Percentiles rank a stretch among this genome's conserved stretches.
phyloP scores from a whole-genome alignment of 306 rosid species.

The Astragalus membranaceus region DNA sequence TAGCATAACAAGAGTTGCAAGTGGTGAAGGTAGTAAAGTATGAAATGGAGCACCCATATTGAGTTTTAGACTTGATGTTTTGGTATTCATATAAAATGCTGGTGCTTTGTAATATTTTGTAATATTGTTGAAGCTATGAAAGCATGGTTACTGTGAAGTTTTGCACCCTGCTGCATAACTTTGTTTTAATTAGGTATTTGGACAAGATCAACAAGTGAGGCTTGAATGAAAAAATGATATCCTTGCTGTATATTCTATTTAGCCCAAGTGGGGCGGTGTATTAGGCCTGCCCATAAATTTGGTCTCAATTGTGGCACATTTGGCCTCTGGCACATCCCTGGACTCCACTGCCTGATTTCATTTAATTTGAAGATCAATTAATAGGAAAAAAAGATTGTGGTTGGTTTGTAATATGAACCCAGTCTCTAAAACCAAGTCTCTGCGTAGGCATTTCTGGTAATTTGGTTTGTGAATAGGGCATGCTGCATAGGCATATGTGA shows the following conservation, averaged over 20 bases:
- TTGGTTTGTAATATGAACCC: constrained; percentile 12
- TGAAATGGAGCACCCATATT: background rate
- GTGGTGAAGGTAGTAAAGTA: background rate
- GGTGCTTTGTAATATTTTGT: background rate
- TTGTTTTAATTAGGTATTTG: background rate
- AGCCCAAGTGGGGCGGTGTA: background rate
- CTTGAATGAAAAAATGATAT: background rate
- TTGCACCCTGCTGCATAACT: background rate
- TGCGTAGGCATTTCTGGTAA: background rate
- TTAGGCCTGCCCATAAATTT: background rate
- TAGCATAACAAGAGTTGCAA: background rate
- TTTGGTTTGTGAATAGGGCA: background rate
- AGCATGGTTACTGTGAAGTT: background rate
- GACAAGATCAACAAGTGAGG: background rate
- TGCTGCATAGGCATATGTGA: background rate
- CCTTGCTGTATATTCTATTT: background rate
- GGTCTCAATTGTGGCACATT: background rate
- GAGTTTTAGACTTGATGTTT: no score
- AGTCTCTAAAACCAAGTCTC: background rate
- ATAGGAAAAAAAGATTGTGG: background rate
- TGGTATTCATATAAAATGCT: background rate
- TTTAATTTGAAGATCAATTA: background rate
- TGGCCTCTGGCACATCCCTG: background rate
- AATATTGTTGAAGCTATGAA: background rate
- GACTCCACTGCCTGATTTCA: background rate